A percentile compares a stretch with the other conserved stretches of the same genome.
These are phyloP conservation scores for Datura wrightii DNA, from an alignment of 257 asterid genomes.

Conservation along the genomic window DNA sequence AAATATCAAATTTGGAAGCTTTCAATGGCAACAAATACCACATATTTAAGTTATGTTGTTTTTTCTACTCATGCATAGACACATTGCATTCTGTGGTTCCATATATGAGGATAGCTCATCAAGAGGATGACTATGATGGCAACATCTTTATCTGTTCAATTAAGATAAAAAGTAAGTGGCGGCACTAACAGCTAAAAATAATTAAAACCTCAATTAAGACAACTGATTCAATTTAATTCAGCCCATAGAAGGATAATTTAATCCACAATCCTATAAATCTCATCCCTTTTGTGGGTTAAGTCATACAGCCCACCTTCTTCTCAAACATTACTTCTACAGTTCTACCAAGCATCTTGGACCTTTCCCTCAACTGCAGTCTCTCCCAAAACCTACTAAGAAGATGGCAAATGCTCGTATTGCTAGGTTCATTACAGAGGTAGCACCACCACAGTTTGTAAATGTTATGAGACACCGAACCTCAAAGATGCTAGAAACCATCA, in stretches of 20 bases:
- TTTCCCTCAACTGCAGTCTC: background rate
- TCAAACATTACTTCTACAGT: background rate
- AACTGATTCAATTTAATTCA: conserved; percentile 34
- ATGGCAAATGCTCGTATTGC: conserved; percentile 70
- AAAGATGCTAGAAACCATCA: conserved; percentile 67
- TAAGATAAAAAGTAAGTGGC: conserved; percentile 46
- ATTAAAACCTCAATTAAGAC: conserved; percentile 39
- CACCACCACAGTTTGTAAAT: conserved; percentile 64
- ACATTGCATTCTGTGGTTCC: conserved; percentile 26
- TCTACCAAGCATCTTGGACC: background rate
- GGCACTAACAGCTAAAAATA: conserved; percentile 48
- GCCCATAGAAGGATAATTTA: conserved; percentile 4
- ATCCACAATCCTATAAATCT: conserved; percentile 43
- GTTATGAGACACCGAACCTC: conserved; percentile 59
- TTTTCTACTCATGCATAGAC: conserved; percentile 23
- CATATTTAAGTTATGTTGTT: conserved; percentile 21
- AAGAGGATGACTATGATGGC: background rate
- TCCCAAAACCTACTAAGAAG: background rate
- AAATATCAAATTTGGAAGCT: conserved; percentile 34
- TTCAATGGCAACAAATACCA: conserved; percentile 37
- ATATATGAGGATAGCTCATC: background rate
- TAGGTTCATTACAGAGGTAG: conserved; percentile 62
- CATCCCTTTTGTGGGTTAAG: background rate
- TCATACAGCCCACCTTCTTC: background rate
- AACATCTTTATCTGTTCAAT: conserved; percentile 26